Conservation (phyloP, 805 yeast genomes). For the Schwanniomyces vanrijiae region DNA sequence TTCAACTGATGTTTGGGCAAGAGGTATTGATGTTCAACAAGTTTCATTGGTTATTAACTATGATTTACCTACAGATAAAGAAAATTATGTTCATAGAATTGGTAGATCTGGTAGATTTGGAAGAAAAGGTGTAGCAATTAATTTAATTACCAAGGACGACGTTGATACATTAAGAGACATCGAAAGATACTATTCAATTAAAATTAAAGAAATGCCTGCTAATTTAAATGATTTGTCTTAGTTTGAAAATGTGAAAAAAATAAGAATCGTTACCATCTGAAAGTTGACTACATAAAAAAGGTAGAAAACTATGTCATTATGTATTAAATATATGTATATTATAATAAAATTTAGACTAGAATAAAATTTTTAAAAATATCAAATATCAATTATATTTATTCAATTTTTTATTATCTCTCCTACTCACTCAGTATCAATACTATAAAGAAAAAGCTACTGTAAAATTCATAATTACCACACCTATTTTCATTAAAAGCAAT, state of each 20-base stretch:
- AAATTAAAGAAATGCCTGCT: constrained; percentile 77
- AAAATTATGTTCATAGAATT: constrained; percentile 94
- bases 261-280: no score
- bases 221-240: constrained; percentile 50
- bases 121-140: constrained; percentile 96
- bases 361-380: no score
- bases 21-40: constrained; percentile 98
- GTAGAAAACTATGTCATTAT: no score
- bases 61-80: constrained; percentile 90
- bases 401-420: no score
- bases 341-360: no score
- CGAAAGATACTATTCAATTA: constrained; percentile 71
- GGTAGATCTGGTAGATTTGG: constrained; percentile 99
- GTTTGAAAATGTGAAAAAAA: not conserved
- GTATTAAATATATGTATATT: no score
- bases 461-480: no score
- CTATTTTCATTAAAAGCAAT: no score
- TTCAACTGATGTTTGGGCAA: constrained; percentile 95
- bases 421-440: no score
- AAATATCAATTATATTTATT: no score
- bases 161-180: constrained; percentile 69
- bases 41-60: constrained; percentile 94
- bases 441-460: no score
- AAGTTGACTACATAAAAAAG: no score
- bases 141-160: constrained; percentile 84